phyloP scores from a whole-genome alignment of 495 filamentous ascomycete genomes.

The Acidomyces sp. region DNA sequence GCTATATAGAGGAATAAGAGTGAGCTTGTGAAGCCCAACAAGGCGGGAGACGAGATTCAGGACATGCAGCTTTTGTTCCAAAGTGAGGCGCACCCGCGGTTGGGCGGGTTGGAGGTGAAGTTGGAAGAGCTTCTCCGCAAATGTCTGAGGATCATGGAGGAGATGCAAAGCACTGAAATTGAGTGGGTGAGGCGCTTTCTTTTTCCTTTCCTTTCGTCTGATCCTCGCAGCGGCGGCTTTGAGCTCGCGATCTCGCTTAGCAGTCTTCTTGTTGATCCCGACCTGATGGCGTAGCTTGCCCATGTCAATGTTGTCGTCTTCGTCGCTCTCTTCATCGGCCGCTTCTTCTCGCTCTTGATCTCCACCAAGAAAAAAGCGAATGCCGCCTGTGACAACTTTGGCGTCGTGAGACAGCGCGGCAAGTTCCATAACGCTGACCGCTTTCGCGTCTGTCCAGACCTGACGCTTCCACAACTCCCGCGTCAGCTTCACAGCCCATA shows the following conservation, averaged over 20 bases:
- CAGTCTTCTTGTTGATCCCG: conserved; percentile 89
- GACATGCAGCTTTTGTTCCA: conserved; percentile 83
- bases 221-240: conserved; percentile 66
- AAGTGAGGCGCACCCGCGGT: conserved; percentile 52
- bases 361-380: conserved; percentile 89
- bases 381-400: conserved; percentile 76
- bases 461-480: conserved; percentile 79
- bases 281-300: conserved; percentile 68
- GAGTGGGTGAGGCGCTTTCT: conserved; percentile 68
- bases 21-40: conserved; percentile 84
- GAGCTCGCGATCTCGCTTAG: conserved; percentile 65
- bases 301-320: conserved; percentile 62
- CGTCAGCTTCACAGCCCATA: conserved; percentile 90
- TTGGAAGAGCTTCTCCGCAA: conserved; percentile 78
- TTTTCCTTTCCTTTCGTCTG: conserved; percentile 73
- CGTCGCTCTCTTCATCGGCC: conserved; percentile 79
- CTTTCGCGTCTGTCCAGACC: conserved; percentile 76
- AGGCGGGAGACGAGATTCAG: conserved; percentile 82
- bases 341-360: conserved; percentile 88
- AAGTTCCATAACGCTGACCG: conserved; percentile 91
- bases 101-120: conserved; percentile 83
- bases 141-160: conserved; percentile 88
- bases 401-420: conserved; percentile 69
- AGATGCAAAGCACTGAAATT: conserved; percentile 99
- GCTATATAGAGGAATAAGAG: conserved; percentile 71